Evolutionary conservation across 2,329 filamentous ascomycete species (phyloP).

Genomic region (Orbilia ellipsospora): DNA sequence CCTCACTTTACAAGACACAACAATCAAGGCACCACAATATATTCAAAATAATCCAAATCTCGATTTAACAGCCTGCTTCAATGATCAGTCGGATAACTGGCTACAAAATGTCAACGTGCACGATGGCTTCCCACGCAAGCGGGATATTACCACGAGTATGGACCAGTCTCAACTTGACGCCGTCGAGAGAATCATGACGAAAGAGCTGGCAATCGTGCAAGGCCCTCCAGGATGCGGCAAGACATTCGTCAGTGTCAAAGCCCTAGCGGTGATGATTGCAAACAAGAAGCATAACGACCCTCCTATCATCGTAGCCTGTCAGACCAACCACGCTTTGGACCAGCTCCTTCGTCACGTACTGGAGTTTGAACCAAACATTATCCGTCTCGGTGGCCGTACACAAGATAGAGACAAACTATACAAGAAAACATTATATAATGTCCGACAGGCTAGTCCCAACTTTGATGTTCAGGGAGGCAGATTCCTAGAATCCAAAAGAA

Average conservation of each 20-base stretch:
- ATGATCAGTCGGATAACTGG: slow-evolving; percentile 57
- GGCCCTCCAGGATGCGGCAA: slow-evolving; percentile 82
- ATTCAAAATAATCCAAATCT: slow-evolving; percentile 66
- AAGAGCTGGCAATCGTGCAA: slow-evolving; percentile 79
- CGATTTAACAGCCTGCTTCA: slow-evolving; percentile 66
- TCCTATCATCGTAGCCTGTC: slow-evolving; percentile 81
- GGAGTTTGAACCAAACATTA: slow-evolving; percentile 71
- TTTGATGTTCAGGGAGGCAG: slow-evolving; percentile 63
- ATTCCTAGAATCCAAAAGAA: slow-evolving; percentile 61
- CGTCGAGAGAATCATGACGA: slow-evolving; percentile 76
- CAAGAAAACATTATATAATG: slow-evolving; percentile 73
- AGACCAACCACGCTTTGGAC: slow-evolving; percentile 89
- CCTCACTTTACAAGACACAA: slow-evolving; percentile 66
- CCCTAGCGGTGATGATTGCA: slow-evolving; percentile 73
- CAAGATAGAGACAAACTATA: slow-evolving; percentile 73
- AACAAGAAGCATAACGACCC: slow-evolving; percentile 70
- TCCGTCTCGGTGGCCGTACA: slow-evolving; percentile 76
- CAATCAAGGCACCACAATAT: slow-evolving; percentile 68
- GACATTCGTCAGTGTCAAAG: slow-evolving; percentile 81
- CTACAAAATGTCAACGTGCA: slow-evolving; percentile 69
- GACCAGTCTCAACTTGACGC: slow-evolving; percentile 78
- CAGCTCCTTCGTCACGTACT: slow-evolving; percentile 77
- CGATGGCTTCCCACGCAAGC: slow-evolving; percentile 66
- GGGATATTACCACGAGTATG: slow-evolving; percentile 65
- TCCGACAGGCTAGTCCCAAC: slow-evolving; percentile 64